Percentiles rank a stretch among this genome's conserved stretches.
phyloP scores from a whole-genome alignment of 345 rosid species.

The Eucalyptus erythrocorys region DNA sequence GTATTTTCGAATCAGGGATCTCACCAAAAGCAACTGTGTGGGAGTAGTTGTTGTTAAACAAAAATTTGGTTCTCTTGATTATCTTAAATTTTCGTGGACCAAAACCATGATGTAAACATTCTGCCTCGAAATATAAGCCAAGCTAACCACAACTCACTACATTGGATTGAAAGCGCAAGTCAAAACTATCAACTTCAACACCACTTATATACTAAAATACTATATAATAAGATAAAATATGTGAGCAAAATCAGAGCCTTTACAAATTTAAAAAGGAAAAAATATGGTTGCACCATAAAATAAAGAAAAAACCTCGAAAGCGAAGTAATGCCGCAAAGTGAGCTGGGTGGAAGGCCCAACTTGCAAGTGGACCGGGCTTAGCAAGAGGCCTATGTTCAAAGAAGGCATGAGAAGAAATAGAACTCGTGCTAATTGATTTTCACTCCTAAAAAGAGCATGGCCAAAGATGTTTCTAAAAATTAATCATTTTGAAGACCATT shows the following conservation, averaged over 20 bases:
- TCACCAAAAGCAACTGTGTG: neutral
- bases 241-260: neutral
- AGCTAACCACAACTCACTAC: fast-evolving
- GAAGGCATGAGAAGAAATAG: neutral
- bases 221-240: neutral
- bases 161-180: fast-evolving
- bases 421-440: neutral
- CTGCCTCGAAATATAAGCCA: neutral
- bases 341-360: neutral
- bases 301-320: fast-evolving
- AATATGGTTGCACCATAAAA: neutral
- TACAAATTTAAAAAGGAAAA: too few relatives aligned
- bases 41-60: neutral
- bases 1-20: fast-evolving
- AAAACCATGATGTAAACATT: neutral
- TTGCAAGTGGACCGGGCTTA: neutral
- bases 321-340: fast-evolving
- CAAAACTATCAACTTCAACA: neutral
- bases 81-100: neutral
- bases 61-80: too few relatives aligned
- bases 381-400: neutral
- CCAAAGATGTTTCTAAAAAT: neutral
- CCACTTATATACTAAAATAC: neutral
- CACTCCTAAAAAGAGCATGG: neutral
- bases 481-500: neutral